Conservation (phyloP, 2,329 filamentous ascomycete species). For the Penicillium sp. region DNA sequence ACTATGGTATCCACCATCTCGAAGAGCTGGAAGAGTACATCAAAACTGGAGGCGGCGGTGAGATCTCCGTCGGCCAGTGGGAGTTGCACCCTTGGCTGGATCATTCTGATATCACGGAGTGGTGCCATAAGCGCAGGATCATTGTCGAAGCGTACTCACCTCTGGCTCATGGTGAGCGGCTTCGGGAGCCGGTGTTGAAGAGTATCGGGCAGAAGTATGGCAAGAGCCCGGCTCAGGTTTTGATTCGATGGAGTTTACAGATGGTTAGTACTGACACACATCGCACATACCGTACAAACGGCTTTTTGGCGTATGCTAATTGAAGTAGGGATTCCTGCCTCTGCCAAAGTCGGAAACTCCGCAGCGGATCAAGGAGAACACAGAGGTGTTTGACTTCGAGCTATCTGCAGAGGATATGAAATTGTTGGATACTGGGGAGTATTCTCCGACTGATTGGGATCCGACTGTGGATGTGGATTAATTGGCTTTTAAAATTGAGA, state of each 20-base stretch:
- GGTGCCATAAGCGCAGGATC: slow-evolving; percentile 65
- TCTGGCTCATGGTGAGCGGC: slow-evolving; percentile 66
- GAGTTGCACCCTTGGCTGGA: slow-evolving; percentile 83
- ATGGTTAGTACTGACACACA: slow-evolving; percentile 58
- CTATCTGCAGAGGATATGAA: slow-evolving; percentile 58
- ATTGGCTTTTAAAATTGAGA: not conserved
- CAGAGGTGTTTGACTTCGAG: slow-evolving; percentile 60
- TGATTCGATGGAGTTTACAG: slow-evolving; percentile 77
- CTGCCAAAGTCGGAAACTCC: slow-evolving; percentile 62
- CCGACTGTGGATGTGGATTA: slow-evolving; percentile 42
- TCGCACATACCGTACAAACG: too few relatives aligned
- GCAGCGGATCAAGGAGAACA: slow-evolving; percentile 60
- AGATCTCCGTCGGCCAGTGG: slow-evolving; percentile 74
- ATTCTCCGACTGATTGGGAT: slow-evolving; percentile 60
- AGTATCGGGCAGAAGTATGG: slow-evolving; percentile 64
- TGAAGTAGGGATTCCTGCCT: slow-evolving; percentile 56
- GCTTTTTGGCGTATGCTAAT: not conserved
- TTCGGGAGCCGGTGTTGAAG: slow-evolving; percentile 64
- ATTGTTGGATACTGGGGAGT: slow-evolving; percentile 54
- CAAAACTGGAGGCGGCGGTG: slow-evolving; percentile 58
- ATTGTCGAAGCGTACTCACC: slow-evolving; percentile 78
- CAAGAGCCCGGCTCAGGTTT: slow-evolving; percentile 69
- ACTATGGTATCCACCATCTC: slow-evolving; percentile 73
- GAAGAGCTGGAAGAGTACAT: slow-evolving; percentile 60
- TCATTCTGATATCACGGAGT: slow-evolving; percentile 62